phyloP scores from a whole-genome alignment of 164 flowering plant species.

The Sedum album region DNA sequence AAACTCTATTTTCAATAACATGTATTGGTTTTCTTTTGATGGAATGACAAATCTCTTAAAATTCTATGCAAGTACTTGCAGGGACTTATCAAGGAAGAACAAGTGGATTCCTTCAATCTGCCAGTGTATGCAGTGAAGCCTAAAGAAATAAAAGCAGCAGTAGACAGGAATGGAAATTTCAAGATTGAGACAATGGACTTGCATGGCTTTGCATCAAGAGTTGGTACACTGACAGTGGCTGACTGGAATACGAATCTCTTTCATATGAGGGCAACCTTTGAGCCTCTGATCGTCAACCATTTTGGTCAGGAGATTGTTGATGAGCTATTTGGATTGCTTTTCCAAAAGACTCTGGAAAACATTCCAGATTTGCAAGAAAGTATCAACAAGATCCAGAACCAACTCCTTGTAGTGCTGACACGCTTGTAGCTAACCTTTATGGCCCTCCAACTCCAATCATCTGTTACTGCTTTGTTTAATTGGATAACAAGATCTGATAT shows the following conservation, averaged over 20 bases:
- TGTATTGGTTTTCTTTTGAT: too few relatives aligned
- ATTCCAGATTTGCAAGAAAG: not conserved
- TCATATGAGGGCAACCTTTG: slow-evolving; percentile 9
- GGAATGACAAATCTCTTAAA: not conserved
- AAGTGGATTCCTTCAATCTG: slow-evolving; percentile 16
- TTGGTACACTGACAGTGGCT: not conserved
- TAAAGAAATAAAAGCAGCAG: slow-evolving; percentile 1
- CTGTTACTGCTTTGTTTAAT: not conserved
- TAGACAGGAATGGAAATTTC: slow-evolving; percentile 14
- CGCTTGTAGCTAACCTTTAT: not conserved
- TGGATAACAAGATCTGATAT: not conserved
- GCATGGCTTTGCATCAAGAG: not conserved
- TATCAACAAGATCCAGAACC: slow-evolving; percentile 3
- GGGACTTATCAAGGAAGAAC: slow-evolving; percentile 12
- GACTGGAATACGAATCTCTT: not conserved
- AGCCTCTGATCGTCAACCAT: slow-evolving; percentile 8
- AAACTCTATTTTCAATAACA: too few relatives aligned
- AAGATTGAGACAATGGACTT: slow-evolving; percentile 11
- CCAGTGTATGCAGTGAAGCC: slow-evolving; percentile 12
- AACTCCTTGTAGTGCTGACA: slow-evolving; percentile 8
- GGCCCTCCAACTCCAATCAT: not conserved
- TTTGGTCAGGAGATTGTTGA: slow-evolving; percentile 11
- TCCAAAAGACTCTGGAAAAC: slow-evolving; percentile 10
- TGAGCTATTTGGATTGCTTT: slow-evolving; percentile 7
- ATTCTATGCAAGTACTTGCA: slow-evolving; percentile 10